These are phyloP conservation scores for Fusarium pseudograminearum DNA, from an alignment of 2,329 filamentous ascomycete species.

Conservation along the genomic window DNA sequence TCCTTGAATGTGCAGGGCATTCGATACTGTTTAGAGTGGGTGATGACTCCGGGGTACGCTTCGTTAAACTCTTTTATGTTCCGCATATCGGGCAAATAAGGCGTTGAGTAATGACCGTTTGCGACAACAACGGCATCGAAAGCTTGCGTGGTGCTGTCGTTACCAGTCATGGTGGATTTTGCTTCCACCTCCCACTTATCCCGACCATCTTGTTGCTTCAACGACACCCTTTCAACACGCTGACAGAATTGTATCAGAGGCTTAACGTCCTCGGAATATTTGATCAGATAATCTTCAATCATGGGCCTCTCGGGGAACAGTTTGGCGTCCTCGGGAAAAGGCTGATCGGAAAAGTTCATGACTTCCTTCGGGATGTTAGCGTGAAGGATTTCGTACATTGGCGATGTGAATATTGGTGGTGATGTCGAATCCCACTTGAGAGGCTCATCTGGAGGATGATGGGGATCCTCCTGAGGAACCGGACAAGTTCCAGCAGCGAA, in stretches of 20 bases:
- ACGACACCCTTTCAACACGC: constrained; percentile 72
- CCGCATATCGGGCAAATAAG: constrained; percentile 72
- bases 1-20: constrained; percentile 69
- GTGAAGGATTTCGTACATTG: constrained; percentile 84
- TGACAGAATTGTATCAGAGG: constrained; percentile 76
- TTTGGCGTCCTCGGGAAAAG: constrained; percentile 72
- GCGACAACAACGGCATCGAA: constrained; percentile 84
- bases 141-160: constrained; percentile 54
- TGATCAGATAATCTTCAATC: constrained; percentile 79
- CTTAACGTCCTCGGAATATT: constrained; percentile 76
- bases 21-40: constrained; percentile 86
- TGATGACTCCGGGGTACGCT: constrained; percentile 70
- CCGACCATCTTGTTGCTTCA: constrained; percentile 43
- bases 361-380: constrained; percentile 86
- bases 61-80: constrained; percentile 71
- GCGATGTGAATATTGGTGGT: constrained; percentile 77
- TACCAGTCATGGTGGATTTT: constrained; percentile 61
- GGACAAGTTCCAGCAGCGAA: constrained; percentile 59
- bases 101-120: constrained; percentile 79
- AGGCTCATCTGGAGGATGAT: constrained; percentile 72
- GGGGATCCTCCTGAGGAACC: constrained; percentile 77
- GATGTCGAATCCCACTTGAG: constrained; percentile 57
- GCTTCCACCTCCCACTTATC: constrained; percentile 73
- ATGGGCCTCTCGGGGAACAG: constrained; percentile 80
- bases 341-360: constrained; percentile 82